Base-by-base conservation (phyloP, 2,329 filamentous ascomycete species). In the Bertia moriformis region DNA sequence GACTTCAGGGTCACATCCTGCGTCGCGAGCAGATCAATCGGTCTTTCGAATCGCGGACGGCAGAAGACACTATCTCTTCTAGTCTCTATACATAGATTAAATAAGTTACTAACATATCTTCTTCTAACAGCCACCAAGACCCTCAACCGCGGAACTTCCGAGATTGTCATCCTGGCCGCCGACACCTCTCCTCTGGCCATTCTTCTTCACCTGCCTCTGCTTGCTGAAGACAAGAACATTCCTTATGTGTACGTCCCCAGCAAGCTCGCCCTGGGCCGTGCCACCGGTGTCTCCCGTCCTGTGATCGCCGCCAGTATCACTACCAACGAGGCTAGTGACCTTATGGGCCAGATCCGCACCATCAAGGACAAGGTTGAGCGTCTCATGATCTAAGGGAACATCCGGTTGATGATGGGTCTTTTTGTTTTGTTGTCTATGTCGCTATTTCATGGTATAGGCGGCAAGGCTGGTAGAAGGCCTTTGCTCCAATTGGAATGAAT, bases 351-450 rank as follows among this genome's bases (percentile, higher is more conserved):
- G 70, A 95, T 96, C 61, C 74, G 83, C 51, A 71, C 78, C 47
- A 70, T 95, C 55, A 93, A 89, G 71, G 84, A 93, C 64, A 93
- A 94, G 77, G 84, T 96, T 41, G 89, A 96, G 73, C 76, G 88
- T 52, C 73, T 95, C 49, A 87, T 89, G 69, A 94, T 95, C 66
- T 95, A 80, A 74, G n/a, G n/a, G n/a, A n/a, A n/a, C n/a, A n/a
- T n/a, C n/a, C n/a, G n/a, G n/a, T n/a, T n/a, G n/a, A n/a, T n/a
- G n/a, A n/a, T n/a, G n/a, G n/a, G n/a, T n/a, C n/a, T n/a, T n/a
- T n/a, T n/a, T n/a, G n/a, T n/a, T n/a, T n/a, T n/a, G n/a, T n/a
- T n/a, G n/a, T n/a, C n/a, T n/a, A n/a, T n/a, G n/a, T n/a, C n/a
- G n/a, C n/a, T n/a, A n/a, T n/a, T n/a, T n/a, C n/a, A n/a, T n/a